phyloP scores from a whole-genome alignment of 208 protist species.

The Trypanosoma scelopori region DNA sequence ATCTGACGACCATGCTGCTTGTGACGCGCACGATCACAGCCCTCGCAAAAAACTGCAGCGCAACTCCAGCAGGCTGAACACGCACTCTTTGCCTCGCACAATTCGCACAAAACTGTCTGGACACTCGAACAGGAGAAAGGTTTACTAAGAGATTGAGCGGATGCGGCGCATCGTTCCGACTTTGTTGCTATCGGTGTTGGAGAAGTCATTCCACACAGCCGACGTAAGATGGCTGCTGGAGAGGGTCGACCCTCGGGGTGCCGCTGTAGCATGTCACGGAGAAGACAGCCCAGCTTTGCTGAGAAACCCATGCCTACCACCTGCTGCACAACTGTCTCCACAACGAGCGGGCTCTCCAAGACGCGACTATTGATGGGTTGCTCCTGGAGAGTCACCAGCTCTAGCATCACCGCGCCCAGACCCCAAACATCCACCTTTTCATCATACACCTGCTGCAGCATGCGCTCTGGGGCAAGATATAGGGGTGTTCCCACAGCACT shows the following conservation, averaged over 20 bases:
- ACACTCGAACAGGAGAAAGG: constrained; percentile 63
- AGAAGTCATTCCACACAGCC: constrained; percentile 38
- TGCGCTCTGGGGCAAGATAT: constrained; percentile 91
- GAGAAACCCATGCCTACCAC: constrained; percentile 71
- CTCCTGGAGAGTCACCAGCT: constrained; percentile 76
- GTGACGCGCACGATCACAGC: constrained; percentile 65
- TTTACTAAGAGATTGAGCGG: constrained; percentile 30
- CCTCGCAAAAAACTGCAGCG: constrained; percentile 49
- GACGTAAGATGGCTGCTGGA: constrained; percentile 42
- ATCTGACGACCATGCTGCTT: constrained; percentile 60
- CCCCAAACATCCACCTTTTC: constrained; percentile 88
- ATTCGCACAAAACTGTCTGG: constrained; percentile 43
- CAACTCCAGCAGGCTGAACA: constrained; percentile 43
- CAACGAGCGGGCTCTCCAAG: constrained; percentile 53
- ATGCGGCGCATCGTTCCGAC: constrained; percentile 2
- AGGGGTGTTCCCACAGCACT: constrained; percentile 87
- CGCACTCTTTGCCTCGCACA: constrained; percentile 66
- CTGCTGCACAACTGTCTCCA: constrained; percentile 52
- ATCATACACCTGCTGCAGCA: constrained; percentile 81
- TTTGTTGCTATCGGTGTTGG: not conserved
- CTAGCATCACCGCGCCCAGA: constrained; percentile 74
- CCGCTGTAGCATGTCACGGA: constrained; percentile 75
- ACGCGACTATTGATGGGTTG: constrained; percentile 84
- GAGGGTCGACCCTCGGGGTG: constrained; percentile 65
- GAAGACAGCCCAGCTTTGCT: constrained; percentile 44